Evolutionary conservation across 768 basidiomycete species (phyloP).

Genomic region (Daedaleopsis nitida): DNA sequence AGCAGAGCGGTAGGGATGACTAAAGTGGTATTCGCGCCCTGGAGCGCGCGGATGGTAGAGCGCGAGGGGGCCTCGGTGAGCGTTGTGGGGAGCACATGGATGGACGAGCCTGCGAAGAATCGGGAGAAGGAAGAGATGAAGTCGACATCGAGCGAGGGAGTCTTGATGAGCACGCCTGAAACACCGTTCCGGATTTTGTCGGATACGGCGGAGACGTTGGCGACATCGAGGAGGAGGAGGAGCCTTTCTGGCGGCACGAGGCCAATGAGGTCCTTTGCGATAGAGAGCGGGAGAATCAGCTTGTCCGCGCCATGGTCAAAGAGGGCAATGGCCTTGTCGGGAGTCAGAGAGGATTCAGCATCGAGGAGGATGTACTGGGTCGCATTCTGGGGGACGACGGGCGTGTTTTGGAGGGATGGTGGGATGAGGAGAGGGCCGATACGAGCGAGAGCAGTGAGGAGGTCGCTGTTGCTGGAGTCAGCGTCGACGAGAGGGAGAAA

Average conservation of each 20-base stretch:
- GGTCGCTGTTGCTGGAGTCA: conserved; percentile 38
- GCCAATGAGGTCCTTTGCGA: conserved; percentile 68
- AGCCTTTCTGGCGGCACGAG: conserved; percentile 71
- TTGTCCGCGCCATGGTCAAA: conserved; percentile 83
- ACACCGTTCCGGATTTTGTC: conserved; percentile 73
- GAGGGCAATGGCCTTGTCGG: conserved; percentile 60
- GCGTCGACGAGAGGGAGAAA: conserved; percentile 56
- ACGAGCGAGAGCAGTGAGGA: conserved; percentile 65
- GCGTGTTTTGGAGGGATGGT: conserved; percentile 25
- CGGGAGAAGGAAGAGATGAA: conserved; percentile 75
- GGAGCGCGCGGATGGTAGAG: conserved; percentile 61
- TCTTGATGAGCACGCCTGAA: conserved; percentile 81
- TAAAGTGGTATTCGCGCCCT: conserved; percentile 58
- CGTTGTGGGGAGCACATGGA: conserved; percentile 58
- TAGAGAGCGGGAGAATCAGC: conserved; percentile 70
- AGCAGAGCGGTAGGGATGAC: conserved; percentile 76
- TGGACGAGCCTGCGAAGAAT: conserved; percentile 65
- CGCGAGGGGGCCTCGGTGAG: conserved; percentile 54
- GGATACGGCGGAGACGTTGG: conserved; percentile 71
- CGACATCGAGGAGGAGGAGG: conserved; percentile 74
- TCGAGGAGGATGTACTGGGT: conserved; percentile 60
- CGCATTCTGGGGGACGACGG: conserved; percentile 33
- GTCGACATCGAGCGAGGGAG: conserved; percentile 69
- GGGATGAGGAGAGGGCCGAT: conserved; percentile 77
- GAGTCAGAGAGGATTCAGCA: conserved; percentile 41